Conservation (phyloP, 1,139 yeast genomes). For the Pichia sp. region DNA sequence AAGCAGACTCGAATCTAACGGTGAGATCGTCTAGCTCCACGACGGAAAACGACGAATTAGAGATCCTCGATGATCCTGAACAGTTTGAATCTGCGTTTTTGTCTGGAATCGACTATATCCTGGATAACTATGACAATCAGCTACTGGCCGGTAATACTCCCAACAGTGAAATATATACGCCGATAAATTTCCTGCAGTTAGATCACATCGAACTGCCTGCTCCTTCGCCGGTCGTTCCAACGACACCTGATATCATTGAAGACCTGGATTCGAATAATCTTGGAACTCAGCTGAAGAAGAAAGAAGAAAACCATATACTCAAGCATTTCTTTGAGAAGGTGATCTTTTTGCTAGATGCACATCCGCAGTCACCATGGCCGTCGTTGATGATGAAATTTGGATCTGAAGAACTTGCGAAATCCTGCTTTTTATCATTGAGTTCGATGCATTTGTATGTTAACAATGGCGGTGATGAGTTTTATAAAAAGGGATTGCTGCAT, state of each 20-base stretch:
- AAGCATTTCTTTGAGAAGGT: constrained; percentile 46
- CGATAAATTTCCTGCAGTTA: too few species aligned
- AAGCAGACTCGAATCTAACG: constrained; percentile 1
- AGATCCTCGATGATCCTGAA: constrained; percentile 16
- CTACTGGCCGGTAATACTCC: not conserved
- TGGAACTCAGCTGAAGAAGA: constrained; percentile 10
- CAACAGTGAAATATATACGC: too few species aligned
- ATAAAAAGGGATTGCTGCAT: constrained; percentile 41
- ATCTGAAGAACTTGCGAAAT: constrained; percentile 45
- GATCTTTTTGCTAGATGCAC: constrained; percentile 44
- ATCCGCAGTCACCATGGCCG: constrained; percentile 53
- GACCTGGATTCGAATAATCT: constrained; percentile 1
- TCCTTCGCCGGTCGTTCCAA: too few species aligned
- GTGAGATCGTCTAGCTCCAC: not conserved
- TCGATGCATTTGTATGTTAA: constrained; percentile 47
- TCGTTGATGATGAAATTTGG: constrained; percentile 46
- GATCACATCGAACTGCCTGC: too few species aligned
- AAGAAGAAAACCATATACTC: constrained; percentile 42
- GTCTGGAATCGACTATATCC: constrained; percentile 24
- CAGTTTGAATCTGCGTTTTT: constrained; percentile 24
- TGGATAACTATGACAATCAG: constrained; percentile 12
- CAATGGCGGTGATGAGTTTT: constrained; percentile 41
- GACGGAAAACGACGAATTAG: constrained; percentile 6
- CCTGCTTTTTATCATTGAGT: constrained; percentile 45
- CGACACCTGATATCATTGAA: too few species aligned